Evolutionary conservation across 352 stramenopile species (phyloP).

Genomic region (Thalassiosira hispida): DNA sequence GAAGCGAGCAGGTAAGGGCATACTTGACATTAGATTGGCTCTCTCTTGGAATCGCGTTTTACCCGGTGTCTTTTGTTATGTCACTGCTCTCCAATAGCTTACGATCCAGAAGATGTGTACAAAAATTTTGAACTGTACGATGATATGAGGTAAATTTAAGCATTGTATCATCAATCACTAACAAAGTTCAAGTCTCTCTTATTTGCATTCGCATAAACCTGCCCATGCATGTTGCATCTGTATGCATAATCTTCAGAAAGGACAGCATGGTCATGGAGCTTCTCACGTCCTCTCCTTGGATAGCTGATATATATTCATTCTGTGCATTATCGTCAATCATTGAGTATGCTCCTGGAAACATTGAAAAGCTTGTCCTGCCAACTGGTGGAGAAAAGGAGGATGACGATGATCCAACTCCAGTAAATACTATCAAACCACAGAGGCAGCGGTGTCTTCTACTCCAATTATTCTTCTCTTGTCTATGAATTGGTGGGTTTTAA

Average conservation of each 20-base stretch:
- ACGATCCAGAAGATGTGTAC: conserved; percentile 38
- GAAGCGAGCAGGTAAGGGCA: conserved; percentile 9
- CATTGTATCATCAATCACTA: background rate
- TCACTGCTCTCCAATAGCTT: conserved; percentile 8
- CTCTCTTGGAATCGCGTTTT: background rate
- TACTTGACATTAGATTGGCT: background rate
- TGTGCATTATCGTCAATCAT: conserved; percentile 65
- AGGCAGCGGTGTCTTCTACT: no score
- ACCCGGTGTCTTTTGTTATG: background rate
- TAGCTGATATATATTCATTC: conserved; percentile 77
- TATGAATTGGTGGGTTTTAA: no score
- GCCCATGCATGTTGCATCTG: background rate
- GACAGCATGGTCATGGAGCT: conserved; percentile 75
- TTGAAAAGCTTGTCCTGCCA: conserved; percentile 55
- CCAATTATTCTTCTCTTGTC: no score
- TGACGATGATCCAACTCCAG: conserved; percentile 17
- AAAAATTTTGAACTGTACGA: conserved; percentile 55
- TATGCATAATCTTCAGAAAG: conserved; percentile 46
- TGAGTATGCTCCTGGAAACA: conserved; percentile 46
- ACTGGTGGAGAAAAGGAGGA: conserved; percentile 13
- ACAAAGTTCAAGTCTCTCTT: background rate
- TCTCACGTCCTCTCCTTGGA: conserved; percentile 55
- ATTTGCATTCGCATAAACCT: no score
- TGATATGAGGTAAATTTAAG: conserved; percentile 47
- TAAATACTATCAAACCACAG: conserved; percentile 40